Evolutionary conservation across 768 basidiomycete genomes (phyloP), one percentile per base, ranked within the genome.

Genomic region (Panaeolus papilionaceus): DNA sequence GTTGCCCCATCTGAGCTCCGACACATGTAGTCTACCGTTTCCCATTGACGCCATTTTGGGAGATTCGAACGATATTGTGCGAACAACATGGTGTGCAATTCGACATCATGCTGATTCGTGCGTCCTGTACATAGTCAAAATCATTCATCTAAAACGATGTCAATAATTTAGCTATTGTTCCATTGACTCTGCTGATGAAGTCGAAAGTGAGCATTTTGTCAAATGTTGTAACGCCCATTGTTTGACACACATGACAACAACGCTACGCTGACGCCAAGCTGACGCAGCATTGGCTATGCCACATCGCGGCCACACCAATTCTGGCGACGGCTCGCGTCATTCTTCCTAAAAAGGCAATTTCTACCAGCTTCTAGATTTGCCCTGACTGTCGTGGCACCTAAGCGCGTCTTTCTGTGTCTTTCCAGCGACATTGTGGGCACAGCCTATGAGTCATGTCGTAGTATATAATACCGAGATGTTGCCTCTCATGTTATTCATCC

Each of bases 291-390:
- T 23, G 49, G 49, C 49, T 23, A 20, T 23, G 23, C 49, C 5
- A 12, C 6, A 12, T 7, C 20, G 49, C 1, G 20, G 49, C 33
- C 26, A 33, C 54, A 37, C 54, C 54, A 58, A 12, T 58, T 58
- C 16, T 11, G 54, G 54, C 54, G 20, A 33, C 3, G 10, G 54
- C 26, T 58, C 8, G 54, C 54, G 54, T 58, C 54, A 58, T 58
- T 10, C 28, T 58, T 33, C 54, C 54, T 58, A 58, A 58, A 58
- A 58, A 58, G 54, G 54, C 26, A 28, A 58, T 33, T 58, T 58
- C 54, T 14, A 58, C 54, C 28, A 18, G 54, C 16, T 58, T 58
- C 54, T 58, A 58, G 54, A 58, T 58, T 14, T 58, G 54, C 33
- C 54, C 14, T 58, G 54, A 58, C 28, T 58, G 54, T 58, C 54